Percentiles rank a stretch among this genome's conserved stretches.
phyloP scores from a whole-genome alignment of 176 grass and related monocot genomes.

The Coix lacrymajobi region DNA sequence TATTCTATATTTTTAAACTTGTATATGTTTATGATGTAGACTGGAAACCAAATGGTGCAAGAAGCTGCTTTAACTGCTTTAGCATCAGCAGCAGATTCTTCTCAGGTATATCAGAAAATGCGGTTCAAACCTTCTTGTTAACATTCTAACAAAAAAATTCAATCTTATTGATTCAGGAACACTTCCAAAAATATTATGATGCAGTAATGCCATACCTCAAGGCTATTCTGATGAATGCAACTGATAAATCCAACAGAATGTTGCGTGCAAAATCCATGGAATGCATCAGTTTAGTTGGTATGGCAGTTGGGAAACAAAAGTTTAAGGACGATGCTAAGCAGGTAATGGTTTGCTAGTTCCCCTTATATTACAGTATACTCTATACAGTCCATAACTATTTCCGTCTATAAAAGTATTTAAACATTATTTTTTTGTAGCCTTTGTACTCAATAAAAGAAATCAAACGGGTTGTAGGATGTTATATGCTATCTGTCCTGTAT shows the following conservation, averaged over 20 bases:
- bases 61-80: slow-evolving; percentile 96
- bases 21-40: slow-evolving; percentile 31
- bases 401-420: slow-evolving; percentile 2
- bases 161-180: slow-evolving; percentile 56
- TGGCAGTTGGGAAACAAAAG: slow-evolving; percentile 97
- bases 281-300: slow-evolving; percentile 99
- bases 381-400: background rate
- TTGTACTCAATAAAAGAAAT: background rate
- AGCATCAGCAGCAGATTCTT: slow-evolving; percentile 97
- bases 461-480: slow-evolving; percentile 14
- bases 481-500: slow-evolving; percentile 8
- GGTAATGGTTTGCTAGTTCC: slow-evolving; percentile 38
- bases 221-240: slow-evolving; percentile 93
- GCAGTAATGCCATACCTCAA: slow-evolving; percentile 95
- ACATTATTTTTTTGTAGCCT: background rate
- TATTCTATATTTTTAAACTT: slow-evolving; percentile 16
- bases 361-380: background rate
- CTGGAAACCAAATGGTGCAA: slow-evolving; percentile 99
- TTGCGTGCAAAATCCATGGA: slow-evolving; percentile 98
- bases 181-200: slow-evolving; percentile 99
- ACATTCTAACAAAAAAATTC: slow-evolving; percentile 1
- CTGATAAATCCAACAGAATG: slow-evolving; percentile 97
- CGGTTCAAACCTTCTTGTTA: slow-evolving; percentile 4
- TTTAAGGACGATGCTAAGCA: slow-evolving; percentile 98
- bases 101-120: slow-evolving; percentile 54